Evolutionary conservation across 225 moss, liverwort and hornwort species (phyloP), one percentile per base, ranked within the genome.

Genomic region (Polytrichum formosum): DNA sequence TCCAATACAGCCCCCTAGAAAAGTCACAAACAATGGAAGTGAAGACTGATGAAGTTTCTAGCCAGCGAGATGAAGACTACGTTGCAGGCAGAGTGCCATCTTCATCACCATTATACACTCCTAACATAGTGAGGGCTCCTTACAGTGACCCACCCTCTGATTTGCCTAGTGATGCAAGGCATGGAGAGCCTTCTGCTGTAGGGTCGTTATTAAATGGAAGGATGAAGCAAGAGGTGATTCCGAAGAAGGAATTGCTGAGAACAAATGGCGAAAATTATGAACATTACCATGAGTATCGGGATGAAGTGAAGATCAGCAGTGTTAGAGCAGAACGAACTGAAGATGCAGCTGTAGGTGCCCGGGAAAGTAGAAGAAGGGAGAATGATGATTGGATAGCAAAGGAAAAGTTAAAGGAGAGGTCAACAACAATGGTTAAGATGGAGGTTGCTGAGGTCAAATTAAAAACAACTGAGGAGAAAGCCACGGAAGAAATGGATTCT

Each of bases 21-120:
- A 72, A 75, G 71, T 70, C 69, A 54, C 78, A 75, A 77, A 73
- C 69, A 25, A 37, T 70, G 79, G 88, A 71, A 78, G 77, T 73
- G 27, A 96, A 91, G 66, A 67, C 61, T 9, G 96, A 96, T 6
- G 96, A 91, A 27, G 78, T 72, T 54, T 84, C 82, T 17, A 82
- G 84, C 67, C 88, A 86, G 64, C 87, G 90, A 68, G 91, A 93
- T 30, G 96, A 96, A 61, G 76, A 83, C 20, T 85, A 87, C 33
- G 74, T 77, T 65, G 82, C 90, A 59, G 80, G 79, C 53, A 86
- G 83, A 62, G 77, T 90, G 74, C 80, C 80, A 17, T 83, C 86
- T 61, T 81, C 91, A 18, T 72, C 85, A 63, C 80, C 82, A 28
- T 73, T 85, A 21, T 86, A 80, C 64, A 88, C 88, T 54, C 88